These are phyloP conservation scores for Hirschioporus abietinus DNA, from an alignment of 768 basidiomycete species.

Conservation along the genomic window DNA sequence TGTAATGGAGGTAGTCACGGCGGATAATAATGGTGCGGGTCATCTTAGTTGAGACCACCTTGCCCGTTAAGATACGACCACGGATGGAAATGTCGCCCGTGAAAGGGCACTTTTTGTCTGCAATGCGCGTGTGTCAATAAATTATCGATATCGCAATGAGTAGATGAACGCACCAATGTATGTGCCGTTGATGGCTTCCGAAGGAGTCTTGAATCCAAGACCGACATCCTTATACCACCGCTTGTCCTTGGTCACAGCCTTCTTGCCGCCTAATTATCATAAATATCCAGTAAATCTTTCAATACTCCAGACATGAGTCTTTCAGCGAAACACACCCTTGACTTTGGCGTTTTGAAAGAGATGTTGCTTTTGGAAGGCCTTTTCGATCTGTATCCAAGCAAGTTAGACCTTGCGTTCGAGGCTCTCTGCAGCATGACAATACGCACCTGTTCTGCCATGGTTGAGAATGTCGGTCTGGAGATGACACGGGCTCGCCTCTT, in stretches of 20 bases:
- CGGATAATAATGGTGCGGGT: conserved; percentile 97
- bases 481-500: background rate
- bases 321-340: conserved; percentile 58
- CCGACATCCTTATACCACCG: conserved; percentile 99
- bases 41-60: conserved; percentile 99
- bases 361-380: conserved; percentile 96
- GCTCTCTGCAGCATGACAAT: background rate
- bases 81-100: conserved; percentile 96
- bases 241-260: conserved; percentile 90
- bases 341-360: conserved; percentile 98
- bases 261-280: conserved; percentile 63
- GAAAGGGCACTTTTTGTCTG: conserved; percentile 99
- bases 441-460: conserved; percentile 4
- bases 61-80: conserved; percentile 96
- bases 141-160: conserved; percentile 7
- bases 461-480: background rate
- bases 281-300: background rate
- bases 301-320: background rate
- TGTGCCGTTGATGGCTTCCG: conserved; percentile 91
- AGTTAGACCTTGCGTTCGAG: background rate
- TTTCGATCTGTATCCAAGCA: conserved; percentile 65
- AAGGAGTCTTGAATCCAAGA: conserved; percentile 92
- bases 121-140: background rate
- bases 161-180: conserved; percentile 75
- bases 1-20: conserved; percentile 89